Conservation (phyloP, 2,329 filamentous ascomycete genomes). For the Hymenoscyphus fraxineus region DNA sequence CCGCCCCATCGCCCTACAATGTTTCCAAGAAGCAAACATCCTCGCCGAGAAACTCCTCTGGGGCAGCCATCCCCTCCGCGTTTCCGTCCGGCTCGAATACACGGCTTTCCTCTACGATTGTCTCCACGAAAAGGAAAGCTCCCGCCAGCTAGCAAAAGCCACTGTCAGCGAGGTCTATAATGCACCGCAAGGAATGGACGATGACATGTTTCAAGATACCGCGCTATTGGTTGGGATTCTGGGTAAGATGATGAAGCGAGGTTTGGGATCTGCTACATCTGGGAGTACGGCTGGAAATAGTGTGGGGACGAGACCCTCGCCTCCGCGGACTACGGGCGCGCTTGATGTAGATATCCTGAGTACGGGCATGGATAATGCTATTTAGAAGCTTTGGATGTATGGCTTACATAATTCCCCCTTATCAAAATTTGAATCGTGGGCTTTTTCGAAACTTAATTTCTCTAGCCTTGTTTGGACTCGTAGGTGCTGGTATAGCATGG, state of each 20-base stretch:
- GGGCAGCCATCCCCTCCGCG: conserved; percentile 81
- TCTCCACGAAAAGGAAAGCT: conserved; percentile 73
- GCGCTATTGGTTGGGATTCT: conserved; percentile 82
- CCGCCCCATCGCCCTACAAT: conserved; percentile 73
- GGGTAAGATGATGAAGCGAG: conserved; percentile 83
- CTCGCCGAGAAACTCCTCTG: conserved; percentile 75
- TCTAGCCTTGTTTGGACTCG: no score
- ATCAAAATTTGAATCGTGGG: neutral
- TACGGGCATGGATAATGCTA: conserved; percentile 32
- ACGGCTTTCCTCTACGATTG: conserved; percentile 93
- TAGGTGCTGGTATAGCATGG: neutral
- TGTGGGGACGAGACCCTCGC: conserved; percentile 16
- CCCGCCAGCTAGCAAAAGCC: conserved; percentile 71
- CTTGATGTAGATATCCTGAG: conserved; percentile 12
- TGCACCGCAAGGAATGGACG: conserved; percentile 86
- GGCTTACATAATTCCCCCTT: neutral
- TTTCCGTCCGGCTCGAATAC: conserved; percentile 90
- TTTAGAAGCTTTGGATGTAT: conserved; percentile 14
- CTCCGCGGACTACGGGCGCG: conserved; percentile 10
- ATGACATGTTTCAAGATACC: conserved; percentile 91
- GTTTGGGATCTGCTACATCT: conserved; percentile 33
- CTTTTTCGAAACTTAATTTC: no score
- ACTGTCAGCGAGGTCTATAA: conserved; percentile 90
- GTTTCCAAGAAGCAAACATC: conserved; percentile 72
- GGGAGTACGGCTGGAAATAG: conserved; percentile 24